These are phyloP conservation scores for Wickerhamomyces canadensis DNA, from an alignment of 805 yeast genomes.

Conservation along the genomic window DNA sequence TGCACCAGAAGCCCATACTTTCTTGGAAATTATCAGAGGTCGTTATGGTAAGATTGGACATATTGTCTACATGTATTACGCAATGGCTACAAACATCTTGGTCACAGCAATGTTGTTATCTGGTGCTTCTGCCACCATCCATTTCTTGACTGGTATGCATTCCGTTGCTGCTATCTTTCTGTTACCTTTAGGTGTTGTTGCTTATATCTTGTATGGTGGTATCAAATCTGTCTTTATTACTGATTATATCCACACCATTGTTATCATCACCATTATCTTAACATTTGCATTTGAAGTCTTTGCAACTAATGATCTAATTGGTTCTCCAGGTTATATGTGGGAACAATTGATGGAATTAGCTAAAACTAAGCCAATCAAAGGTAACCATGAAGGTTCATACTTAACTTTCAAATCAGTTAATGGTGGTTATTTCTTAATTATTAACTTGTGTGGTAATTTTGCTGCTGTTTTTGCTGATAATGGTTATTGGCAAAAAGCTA, in stretches of 20 bases:
- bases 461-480: constrained; percentile 85
- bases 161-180: constrained; percentile 77
- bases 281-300: constrained; percentile 77
- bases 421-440: constrained; percentile 87
- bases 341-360: constrained; percentile 64
- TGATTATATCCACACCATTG: constrained; percentile 77
- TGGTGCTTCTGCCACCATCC: constrained; percentile 84
- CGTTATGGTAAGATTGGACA: constrained; percentile 81
- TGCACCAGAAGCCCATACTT: constrained; percentile 92
- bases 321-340: constrained; percentile 80
- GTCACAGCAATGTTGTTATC: constrained; percentile 91
- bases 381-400: constrained; percentile 83
- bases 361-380: constrained; percentile 55
- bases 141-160: constrained; percentile 77
- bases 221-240: constrained; percentile 77
- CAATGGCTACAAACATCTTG: constrained; percentile 78
- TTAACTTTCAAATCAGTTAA: constrained; percentile 80
- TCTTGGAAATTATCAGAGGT: constrained; percentile 74
- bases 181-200: constrained; percentile 73
- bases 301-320: constrained; percentile 63
- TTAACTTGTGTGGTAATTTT: constrained; percentile 83
- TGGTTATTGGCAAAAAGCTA: constrained; percentile 87
- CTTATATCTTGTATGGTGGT: constrained; percentile 78
- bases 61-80: constrained; percentile 66
- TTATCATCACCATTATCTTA: constrained; percentile 69